Evolutionary conservation across 1,284 basidiomycete genomes (phyloP).

Genomic region (Irpex sp.): DNA sequence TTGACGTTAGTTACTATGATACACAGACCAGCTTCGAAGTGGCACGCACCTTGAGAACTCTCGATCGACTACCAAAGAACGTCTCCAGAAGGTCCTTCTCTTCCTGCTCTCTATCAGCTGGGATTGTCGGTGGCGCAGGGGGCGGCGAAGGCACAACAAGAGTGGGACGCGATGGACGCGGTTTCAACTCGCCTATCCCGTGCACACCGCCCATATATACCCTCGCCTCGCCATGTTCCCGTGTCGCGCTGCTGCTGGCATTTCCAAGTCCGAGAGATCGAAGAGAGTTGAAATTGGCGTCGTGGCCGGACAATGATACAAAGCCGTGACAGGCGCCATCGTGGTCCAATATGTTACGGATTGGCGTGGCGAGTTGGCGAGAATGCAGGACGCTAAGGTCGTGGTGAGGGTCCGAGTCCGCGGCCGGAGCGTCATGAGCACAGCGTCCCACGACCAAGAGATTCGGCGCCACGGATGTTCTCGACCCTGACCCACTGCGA

Average conservation of each 20-base stretch:
- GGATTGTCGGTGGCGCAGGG: not conserved
- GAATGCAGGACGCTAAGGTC: not conserved
- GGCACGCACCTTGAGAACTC: slow-evolving; percentile 8
- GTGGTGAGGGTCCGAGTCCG: not conserved
- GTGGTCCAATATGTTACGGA: not conserved
- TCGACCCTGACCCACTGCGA: not conserved
- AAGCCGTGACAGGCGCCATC: not conserved
- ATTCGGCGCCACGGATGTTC: not conserved
- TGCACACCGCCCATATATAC: not conserved
- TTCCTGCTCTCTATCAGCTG: not conserved
- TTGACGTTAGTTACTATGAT: not conserved
- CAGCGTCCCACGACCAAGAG: not conserved
- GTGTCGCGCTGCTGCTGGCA: not conserved
- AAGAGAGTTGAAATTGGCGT: not conserved
- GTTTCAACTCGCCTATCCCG: not conserved
- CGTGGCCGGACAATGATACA: not conserved
- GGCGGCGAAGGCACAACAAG: not conserved
- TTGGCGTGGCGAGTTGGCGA: too few species aligned
- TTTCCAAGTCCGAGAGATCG: not conserved
- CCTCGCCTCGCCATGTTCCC: not conserved
- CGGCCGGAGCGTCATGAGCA: not conserved
- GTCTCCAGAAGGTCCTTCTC: not conserved
- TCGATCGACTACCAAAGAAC: slow-evolving; percentile 4
- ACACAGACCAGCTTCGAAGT: not conserved
- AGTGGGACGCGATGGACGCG: not conserved